phyloP scores from a whole-genome alignment of 164 flowering plant species.

The Stephania japonica region DNA sequence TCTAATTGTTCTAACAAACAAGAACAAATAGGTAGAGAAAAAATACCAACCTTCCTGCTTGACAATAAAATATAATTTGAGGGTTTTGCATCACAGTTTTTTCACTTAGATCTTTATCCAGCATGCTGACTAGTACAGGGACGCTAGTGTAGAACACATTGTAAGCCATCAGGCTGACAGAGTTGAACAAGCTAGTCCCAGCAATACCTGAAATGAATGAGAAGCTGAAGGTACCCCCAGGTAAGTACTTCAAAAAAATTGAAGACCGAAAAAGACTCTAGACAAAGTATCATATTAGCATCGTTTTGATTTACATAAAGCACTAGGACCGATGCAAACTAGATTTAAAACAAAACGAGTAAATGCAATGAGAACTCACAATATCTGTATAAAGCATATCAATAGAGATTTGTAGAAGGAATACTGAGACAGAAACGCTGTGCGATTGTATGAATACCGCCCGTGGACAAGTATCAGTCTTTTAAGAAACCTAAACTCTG shows the following conservation, averaged over 20 bases:
- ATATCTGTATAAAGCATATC: conserved; percentile 93
- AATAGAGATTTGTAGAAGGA: conserved; percentile 91
- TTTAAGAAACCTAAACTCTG: conserved; percentile 92
- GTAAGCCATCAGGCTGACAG: conserved; percentile 98
- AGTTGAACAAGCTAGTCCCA: conserved; percentile 94
- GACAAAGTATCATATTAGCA: neutral
- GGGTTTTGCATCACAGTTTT: conserved; percentile 98
- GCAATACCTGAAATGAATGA: conserved; percentile 98
- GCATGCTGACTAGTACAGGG: conserved; percentile 83
- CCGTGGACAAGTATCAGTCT: conserved; percentile 98
- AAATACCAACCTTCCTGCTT: conserved; percentile 80
- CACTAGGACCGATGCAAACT: neutral
- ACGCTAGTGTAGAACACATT: conserved; percentile 97
- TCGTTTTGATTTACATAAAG: neutral
- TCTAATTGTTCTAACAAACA: neutral
- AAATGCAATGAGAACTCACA: conserved; percentile 48
- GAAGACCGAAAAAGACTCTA: neutral
- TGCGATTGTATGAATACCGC: conserved; percentile 95
- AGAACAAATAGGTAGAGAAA: neutral
- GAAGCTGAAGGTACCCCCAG: conserved; percentile 48
- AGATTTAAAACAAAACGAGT: conserved; percentile 5
- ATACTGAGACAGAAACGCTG: conserved; percentile 94
- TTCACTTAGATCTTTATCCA: conserved; percentile 97
- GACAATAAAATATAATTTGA: conserved; percentile 91
- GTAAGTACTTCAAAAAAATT: neutral